Conservation (phyloP, 805 yeast genomes). For the Torulaspora quercuum region DNA sequence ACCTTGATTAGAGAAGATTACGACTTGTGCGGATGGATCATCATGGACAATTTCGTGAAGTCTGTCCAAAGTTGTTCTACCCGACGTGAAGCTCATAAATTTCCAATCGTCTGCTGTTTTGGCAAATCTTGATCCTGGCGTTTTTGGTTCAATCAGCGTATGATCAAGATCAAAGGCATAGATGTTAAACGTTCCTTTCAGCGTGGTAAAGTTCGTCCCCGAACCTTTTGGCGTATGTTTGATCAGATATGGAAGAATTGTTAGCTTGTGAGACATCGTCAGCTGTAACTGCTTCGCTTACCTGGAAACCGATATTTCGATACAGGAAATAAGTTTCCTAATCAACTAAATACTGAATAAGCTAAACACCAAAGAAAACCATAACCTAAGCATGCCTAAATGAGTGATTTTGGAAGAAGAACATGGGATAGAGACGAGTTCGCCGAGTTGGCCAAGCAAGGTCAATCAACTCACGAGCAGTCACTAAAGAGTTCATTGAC, state of each 20-base stretch:
- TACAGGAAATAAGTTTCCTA: no score
- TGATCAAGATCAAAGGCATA: conserved; percentile 86
- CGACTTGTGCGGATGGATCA: conserved; percentile 43
- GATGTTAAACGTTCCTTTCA: conserved; percentile 34
- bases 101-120: conserved; percentile 69
- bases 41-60: conserved; percentile 17
- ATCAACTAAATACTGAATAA: no score
- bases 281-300: neutral
- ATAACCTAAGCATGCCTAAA: conserved; percentile 8
- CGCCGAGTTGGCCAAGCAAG: conserved; percentile 44
- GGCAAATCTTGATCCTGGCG: conserved; percentile 49
- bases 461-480: conserved; percentile 24
- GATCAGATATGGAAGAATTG: conserved; percentile 44
- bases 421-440: conserved; percentile 73
- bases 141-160: conserved; percentile 63
- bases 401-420: conserved; percentile 52
- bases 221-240: conserved; percentile 37
- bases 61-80: conserved; percentile 19
- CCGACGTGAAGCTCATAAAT: conserved; percentile 45
- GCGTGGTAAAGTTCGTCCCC: neutral
- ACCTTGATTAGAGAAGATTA: conserved; percentile 86
- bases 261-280: conserved; percentile 33
- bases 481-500: conserved; percentile 18
- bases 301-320: no score
- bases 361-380: no score